These are phyloP conservation scores for Candida quercuum DNA, from an alignment of 805 yeast species.

Conservation along the genomic window DNA sequence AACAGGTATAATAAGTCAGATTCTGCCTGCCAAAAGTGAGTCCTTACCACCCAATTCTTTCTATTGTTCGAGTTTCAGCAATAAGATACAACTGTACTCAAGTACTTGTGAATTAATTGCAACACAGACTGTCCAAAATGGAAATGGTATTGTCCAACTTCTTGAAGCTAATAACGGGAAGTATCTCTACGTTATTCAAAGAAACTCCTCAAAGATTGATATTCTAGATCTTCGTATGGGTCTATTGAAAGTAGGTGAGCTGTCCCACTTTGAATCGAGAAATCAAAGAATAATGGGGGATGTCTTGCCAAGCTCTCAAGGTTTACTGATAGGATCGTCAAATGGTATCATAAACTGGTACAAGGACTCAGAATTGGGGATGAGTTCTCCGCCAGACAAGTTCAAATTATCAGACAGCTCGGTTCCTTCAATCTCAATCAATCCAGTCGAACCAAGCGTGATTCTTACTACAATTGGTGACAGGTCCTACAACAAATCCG, in stretches of 20 bases:
- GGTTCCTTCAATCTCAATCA: conserved; percentile 10
- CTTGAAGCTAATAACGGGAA: conserved; percentile 31
- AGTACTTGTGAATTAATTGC: conserved; percentile 16
- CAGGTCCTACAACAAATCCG: conserved; percentile 4
- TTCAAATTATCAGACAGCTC: conserved; percentile 5
- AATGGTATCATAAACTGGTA: conserved; percentile 17
- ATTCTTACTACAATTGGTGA: conserved; percentile 16
- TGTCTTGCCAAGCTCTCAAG: conserved; percentile 16
- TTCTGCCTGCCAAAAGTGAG: conserved; percentile 6
- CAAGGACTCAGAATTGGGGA: conserved; percentile 21
- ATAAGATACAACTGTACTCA: conserved; percentile 27
- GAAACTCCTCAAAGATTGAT: conserved; percentile 26
- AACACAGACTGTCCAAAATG: conserved; percentile 11
- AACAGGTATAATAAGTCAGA: conserved; percentile 18
- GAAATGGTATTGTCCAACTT: conserved; percentile 30
- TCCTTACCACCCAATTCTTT: conserved; percentile 13
- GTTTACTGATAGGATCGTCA: conserved; percentile 24
- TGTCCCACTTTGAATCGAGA: conserved; percentile 6
- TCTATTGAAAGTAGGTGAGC: conserved; percentile 9
- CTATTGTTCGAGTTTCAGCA: conserved; percentile 27
- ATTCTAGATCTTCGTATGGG: conserved; percentile 32
- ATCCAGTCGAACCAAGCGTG: conserved; percentile 14
- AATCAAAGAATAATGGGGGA: conserved; percentile 23
- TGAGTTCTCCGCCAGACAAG: conserved; percentile 1
- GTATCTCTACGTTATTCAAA: conserved; percentile 27